Conservation (phyloP, 192 early-diverging fungal species). For the Thoreauomyces humboldtii region DNA sequence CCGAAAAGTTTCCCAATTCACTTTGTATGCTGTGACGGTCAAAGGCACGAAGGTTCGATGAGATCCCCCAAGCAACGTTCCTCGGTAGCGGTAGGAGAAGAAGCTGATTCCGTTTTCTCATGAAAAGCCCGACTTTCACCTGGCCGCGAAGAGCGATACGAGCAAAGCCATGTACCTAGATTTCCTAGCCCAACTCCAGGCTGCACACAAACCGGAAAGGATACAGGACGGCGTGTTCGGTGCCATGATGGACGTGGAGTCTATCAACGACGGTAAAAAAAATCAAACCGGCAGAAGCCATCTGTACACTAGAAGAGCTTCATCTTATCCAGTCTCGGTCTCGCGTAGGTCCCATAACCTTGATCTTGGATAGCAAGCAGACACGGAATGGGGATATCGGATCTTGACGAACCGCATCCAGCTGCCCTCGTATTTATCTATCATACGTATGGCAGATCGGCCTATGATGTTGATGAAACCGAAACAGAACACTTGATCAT, state of each 20-base stretch:
- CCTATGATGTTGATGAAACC: too few species aligned
- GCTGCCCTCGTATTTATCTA: too few species aligned
- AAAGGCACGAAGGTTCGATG: conserved; percentile 66
- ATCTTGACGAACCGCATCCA: too few species aligned
- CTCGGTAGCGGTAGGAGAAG: background rate
- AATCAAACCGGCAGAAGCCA: background rate
- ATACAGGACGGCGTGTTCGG: conserved; percentile 91
- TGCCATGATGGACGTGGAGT: conserved; percentile 92
- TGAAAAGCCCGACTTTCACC: conserved; percentile 94
- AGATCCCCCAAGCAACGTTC: background rate
- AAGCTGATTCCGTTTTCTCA: conserved; percentile 22
- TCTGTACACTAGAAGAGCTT: background rate
- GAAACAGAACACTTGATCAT: too few species aligned
- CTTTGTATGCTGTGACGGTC: conserved; percentile 75
- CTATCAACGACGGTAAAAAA: conserved; percentile 71
- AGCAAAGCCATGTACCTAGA: conserved; percentile 71
- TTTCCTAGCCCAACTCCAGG: conserved; percentile 69
- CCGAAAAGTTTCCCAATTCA: conserved; percentile 92
- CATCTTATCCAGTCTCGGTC: background rate
- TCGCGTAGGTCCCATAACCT: conserved; percentile 54
- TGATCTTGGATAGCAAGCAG: conserved; percentile 42
- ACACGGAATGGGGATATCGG: too few species aligned
- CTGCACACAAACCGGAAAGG: conserved; percentile 58
- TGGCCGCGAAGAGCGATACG: conserved; percentile 72
- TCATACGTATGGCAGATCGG: too few species aligned